Percentiles rank a stretch among this genome's conserved stretches.
These are phyloP conservation scores for Leptomonas seymouri DNA, from an alignment of 208 protist species.

Conservation along the genomic window DNA sequence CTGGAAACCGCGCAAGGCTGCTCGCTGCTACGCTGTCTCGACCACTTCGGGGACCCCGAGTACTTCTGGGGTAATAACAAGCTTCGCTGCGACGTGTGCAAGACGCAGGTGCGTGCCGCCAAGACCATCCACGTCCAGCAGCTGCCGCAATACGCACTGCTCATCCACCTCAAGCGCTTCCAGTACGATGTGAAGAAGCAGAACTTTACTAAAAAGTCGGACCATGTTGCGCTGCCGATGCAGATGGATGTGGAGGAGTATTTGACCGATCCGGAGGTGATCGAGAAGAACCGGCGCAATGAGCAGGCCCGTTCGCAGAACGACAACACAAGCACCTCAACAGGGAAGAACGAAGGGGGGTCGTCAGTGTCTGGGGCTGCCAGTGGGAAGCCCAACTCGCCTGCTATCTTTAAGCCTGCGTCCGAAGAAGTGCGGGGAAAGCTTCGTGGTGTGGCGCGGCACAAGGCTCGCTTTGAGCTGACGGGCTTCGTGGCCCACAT, in stretches of 20 bases:
- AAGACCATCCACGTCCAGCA: conserved; percentile 84
- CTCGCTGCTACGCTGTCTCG: conserved; percentile 81
- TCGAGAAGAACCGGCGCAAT: conserved; percentile 23
- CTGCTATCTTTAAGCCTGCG: conserved; percentile 44
- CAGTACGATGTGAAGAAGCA: conserved; percentile 80
- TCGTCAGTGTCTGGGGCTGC: not conserved
- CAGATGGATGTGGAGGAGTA: conserved; percentile 90
- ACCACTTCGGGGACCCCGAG: conserved; percentile 77
- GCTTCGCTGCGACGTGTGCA: conserved; percentile 83
- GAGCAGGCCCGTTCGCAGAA: conserved; percentile 22
- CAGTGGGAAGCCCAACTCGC: conserved; percentile 3
- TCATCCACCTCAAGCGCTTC: conserved; percentile 93
- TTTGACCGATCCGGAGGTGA: conserved; percentile 40
- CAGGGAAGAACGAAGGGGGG: conserved; percentile 5
- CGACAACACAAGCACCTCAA: conserved; percentile 1
- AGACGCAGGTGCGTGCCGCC: conserved; percentile 62
- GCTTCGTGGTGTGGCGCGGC: conserved; percentile 55
- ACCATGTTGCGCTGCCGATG: conserved; percentile 88
- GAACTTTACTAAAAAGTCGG: conserved; percentile 74
- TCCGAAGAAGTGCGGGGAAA: conserved; percentile 43
- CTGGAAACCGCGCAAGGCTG: conserved; percentile 78
- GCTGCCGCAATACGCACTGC: conserved; percentile 83
- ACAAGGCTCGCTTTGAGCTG: conserved; percentile 85
- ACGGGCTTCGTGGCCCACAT: conserved; percentile 91
- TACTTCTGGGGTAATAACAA: conserved; percentile 85